Percentiles rank a stretch among this genome's conserved stretches.
Evolutionary conservation across 257 asterid genomes (phyloP).

Genomic region (Gardenia jasminoides): DNA sequence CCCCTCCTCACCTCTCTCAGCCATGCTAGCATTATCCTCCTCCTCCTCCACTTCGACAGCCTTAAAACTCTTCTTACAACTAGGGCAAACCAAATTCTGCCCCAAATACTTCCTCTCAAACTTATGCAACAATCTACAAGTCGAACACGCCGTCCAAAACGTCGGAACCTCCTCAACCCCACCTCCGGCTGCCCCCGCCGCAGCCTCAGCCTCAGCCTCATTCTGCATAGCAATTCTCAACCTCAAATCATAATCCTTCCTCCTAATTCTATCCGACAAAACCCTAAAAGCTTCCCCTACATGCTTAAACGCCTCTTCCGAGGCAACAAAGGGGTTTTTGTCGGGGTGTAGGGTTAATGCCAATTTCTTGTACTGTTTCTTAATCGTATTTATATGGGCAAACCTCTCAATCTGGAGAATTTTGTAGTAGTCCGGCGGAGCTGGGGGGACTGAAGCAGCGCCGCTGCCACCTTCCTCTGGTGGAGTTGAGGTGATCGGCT

Average conservation of each 20-base stretch:
- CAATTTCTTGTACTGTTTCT: constrained; percentile 72
- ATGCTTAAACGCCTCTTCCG: constrained; percentile 81
- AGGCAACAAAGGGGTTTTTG: constrained; percentile 54
- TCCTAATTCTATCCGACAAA: constrained; percentile 64
- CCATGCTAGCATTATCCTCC: constrained; percentile 24
- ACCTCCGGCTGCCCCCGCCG: constrained; percentile 31
- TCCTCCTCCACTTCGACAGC: constrained; percentile 58
- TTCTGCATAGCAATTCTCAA: constrained; percentile 72
- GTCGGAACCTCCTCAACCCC: constrained; percentile 30
- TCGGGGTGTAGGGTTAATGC: constrained; percentile 83
- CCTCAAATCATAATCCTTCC: constrained; percentile 70
- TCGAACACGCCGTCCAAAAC: constrained; percentile 63
- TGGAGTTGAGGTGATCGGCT: constrained; percentile 11
- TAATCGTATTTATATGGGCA: constrained; percentile 53
- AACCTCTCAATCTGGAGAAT: constrained; percentile 72
- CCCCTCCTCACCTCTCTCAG: constrained; percentile 12
- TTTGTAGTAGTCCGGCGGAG: constrained; percentile 60
- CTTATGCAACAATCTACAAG: constrained; percentile 62
- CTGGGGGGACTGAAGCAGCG: background rate
- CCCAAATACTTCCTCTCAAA: constrained; percentile 71
- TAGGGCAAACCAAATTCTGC: constrained; percentile 69
- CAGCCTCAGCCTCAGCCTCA: constrained; percentile 37
- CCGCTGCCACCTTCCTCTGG: background rate
- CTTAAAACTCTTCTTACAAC: constrained; percentile 63
- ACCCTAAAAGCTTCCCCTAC: constrained; percentile 77